Base-by-base conservation (phyloP, 2,329 filamentous ascomycete genomes). In the Ceratocystis cacaofunesta region DNA sequence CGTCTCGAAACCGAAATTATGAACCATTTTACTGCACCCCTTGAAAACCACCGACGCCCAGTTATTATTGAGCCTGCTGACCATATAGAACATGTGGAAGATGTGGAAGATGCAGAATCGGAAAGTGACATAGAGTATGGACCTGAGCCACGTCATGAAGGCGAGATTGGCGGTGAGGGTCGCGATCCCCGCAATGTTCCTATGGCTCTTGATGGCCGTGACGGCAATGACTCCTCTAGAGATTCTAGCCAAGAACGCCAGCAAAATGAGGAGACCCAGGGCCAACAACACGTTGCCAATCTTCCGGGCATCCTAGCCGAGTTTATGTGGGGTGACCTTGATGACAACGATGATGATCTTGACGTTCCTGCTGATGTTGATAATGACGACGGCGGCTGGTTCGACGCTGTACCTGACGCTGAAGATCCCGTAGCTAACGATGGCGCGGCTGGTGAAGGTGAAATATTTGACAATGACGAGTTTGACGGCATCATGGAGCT, bases 401-500 rank as follows among this genome's bases (percentile, higher is more conserved):
- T 61, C 12, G 64, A 62, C 41, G 64, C 62, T 28, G 58, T 36
- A 25, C 28, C 69, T 73, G 48, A 70, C 8, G 52, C 28, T 12
- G 28, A 30, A 32, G 52, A 32, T 7, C 52, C 12, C 12, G 52
- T 6, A 10, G 50, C 36, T 32, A 44, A 60, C 2, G 52, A 57
- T 68, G 30, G 73, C 72, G n/a, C 82, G 68, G 75, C 76, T 67
- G 76, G 75, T 57, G 76, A 76, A 15, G 48, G 62, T 52, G 89
- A 92, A 55, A 58, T 50, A 7, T 66, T 66, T 28, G 88, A 96
- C 70, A 89, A 89, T 8, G 94, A 99, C 75, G 94, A 99, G 72
- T 85, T 99, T 17, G 94, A 99, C 73, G 94, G 94, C 0, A 89
- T 99, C 63, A 85, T 99, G 78, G 94, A 99, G 74, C 83, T 99